Base-by-base conservation (phyloP, 2,329 filamentous ascomycete genomes). In the Aspergillus jensenii region DNA sequence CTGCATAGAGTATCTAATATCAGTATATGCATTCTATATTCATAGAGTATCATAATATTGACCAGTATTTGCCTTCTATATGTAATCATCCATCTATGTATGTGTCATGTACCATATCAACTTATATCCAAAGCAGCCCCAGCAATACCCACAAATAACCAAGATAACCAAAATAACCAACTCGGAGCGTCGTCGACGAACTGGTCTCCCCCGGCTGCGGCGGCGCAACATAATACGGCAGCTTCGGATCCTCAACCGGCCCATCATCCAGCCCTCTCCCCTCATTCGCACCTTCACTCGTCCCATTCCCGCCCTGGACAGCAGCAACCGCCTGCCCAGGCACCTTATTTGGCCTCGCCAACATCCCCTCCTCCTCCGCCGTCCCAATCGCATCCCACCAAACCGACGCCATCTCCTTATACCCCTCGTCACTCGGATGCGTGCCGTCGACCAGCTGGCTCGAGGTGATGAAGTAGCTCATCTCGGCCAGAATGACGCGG, bases 401-500 rank as follows among this genome's bases (percentile, higher is more conserved):
- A 0, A 71, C 64, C 1, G 60, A 59, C 11, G 68, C 67, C 69
- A 71, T 71, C 31, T 62, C 52, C 19, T 52, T 47, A n/a, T 71
- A 71, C 11, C 67, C 69, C 3, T 39, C 3, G 14, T 65, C 66
- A 19, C 55, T 60, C 1, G 68, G 69, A 19, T 71, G 69, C 2
- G 62, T 67, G 2, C 53, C 57, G 44, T 71, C 68, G 0, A 60
- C 61, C 2, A 69, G 37, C 21, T 68, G 59, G 4, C 54, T 46
- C 2, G 23, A 9, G 2, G 27, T 57, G n/a, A 69, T 62, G 17
- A 65, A 63, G 2, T 55, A 45, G 53, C 56, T 60, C 68, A 71
- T 71, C 5, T 71, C 69, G 0, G 69, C 68, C 1, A 71, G 52
- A 1, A 71, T 56, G n/a, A 71, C 56, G 6, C 63, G 56, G 12